Evolutionary conservation across 2,329 filamentous ascomycete species (phyloP), one percentile per base, ranked within the genome.

Genomic region (Colletotrichum plurivorum): DNA sequence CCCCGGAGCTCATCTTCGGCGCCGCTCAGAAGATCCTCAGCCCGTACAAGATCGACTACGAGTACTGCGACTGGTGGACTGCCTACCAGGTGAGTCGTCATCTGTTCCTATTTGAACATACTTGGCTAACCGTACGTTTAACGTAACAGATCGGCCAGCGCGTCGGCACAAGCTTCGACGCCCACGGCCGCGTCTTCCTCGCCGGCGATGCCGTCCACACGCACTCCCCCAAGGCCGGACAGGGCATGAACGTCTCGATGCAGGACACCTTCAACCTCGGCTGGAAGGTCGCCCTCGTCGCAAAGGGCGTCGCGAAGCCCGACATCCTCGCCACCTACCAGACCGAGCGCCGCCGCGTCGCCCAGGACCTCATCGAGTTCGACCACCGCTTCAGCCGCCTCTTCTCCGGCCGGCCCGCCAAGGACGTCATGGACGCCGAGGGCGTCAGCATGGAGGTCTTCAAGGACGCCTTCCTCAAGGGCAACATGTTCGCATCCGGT

Each of bases 171-270:
- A 81, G 84, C 49, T 92, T 91, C 76, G 86, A 84, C 48, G 82
- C 83, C 7, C 78, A 82, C 13, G 84, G 87, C 25, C 84, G 90
- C 4, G 84, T 94, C 10, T 94, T 94, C 76, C 82, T 94, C 5
- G 89, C 90, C 0, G 92, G 92, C 2, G 92, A 93, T 77, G 91
- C 89, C 1, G 87, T 88, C 1, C 84, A 85, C 72, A 88, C 84
- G 1, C 84, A 86, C 71, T 75, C 73, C 8, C 90, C 89, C 20
- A 92, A 92, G 74, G 90, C 89, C 0, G 90, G 90, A 2, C 90
- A 92, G 74, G 91, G 91, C 13, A 93, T 93, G 90, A 93, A 93
- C 72, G 87, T 92, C 2, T 88, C 84, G 36, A 91, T 93, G 88
- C 90, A 92, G 73, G 91, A 93, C 75, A 78, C 82, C 0, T 88